Evolutionary conservation across 768 basidiomycete genomes (phyloP), one percentile per base, ranked within the genome.

Genomic region (Leccinum boreale): DNA sequence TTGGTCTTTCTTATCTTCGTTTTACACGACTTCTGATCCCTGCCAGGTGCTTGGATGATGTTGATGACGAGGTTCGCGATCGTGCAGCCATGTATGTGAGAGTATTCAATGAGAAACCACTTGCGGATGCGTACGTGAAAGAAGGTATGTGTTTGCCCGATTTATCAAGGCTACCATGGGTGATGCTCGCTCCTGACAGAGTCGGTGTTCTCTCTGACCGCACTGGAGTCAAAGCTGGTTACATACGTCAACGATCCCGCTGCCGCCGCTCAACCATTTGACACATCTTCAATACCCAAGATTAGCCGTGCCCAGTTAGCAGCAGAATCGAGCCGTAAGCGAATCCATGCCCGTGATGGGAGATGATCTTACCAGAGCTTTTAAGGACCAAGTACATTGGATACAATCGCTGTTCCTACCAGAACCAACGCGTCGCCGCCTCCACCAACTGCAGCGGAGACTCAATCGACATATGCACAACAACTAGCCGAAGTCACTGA

Each of bases 1-100:
- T 92, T 29, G 79, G 76, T 33, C 7, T 39, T 53, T 36, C 39
- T 6, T n/a, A 46, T 26, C 44, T 48, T 14, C 14, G 12, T 26
- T 5, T 28, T 35, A 17, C 58, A 33, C 5, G 24, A 28, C 60
- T 58, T 10, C 67, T 45, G 23, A 35, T 42, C 55, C 31, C 23
- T 52, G 28, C 14, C 61, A 94, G 94, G 61, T 99, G 97, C 70
- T 77, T 99, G 65, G 96, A 98, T 70, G 97, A 99, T 71, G 92
- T 98, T 19, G 97, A 99, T 59, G 97, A 99, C 67, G 97, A 99
- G 78, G 97, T 99, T 53, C 87, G 97, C 46, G 97, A 99, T 74
- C 90, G 97, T 51, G 97, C 97, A 5, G 92, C 97, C 9, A 81
- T 99, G 75, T 98, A 97, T 73, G 82, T 98, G 60, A 89, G 84